Percentiles rank a stretch among this genome's conserved stretches.
Evolutionary conservation across 352 stramenopile genomes (phyloP).

Genomic region (Phytophthora europaea): DNA sequence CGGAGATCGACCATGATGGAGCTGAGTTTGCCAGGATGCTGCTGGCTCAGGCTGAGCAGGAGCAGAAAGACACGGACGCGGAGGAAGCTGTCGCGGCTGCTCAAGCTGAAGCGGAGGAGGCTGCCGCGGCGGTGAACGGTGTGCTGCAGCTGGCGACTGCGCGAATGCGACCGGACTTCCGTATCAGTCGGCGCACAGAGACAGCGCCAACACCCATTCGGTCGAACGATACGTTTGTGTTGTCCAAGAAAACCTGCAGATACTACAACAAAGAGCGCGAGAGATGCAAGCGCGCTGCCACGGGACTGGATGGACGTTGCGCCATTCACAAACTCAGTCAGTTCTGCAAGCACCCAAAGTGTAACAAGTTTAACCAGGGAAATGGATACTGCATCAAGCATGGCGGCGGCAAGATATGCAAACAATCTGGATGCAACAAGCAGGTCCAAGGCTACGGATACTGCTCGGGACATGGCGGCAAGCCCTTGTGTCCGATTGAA

Average conservation of each 20-base stretch:
- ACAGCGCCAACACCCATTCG: constrained; percentile 23
- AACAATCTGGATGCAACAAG: constrained; percentile 81
- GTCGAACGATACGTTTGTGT: constrained; percentile 28
- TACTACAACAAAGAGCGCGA: constrained; percentile 82
- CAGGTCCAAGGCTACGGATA: constrained; percentile 88
- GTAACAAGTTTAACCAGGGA: constrained; percentile 89
- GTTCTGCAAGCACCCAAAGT: constrained; percentile 83
- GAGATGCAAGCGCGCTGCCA: constrained; percentile 69
- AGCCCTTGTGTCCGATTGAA: constrained; percentile 77
- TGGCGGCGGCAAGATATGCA: constrained; percentile 88
- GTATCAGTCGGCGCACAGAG: constrained; percentile 3
- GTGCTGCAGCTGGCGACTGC: constrained; percentile 38
- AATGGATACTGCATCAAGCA: constrained; percentile 90
- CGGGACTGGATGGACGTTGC: constrained; percentile 80
- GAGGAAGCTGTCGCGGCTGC: constrained; percentile 29
- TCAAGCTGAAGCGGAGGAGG: constrained; percentile 34
- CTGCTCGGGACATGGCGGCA: constrained; percentile 86
- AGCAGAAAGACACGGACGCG: constrained; percentile 36
- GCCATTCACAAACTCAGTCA: constrained; percentile 87
- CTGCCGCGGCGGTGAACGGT: constrained; percentile 20
- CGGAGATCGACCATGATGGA: constrained; percentile 77
- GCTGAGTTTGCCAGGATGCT: constrained; percentile 79
- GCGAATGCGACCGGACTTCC: constrained; percentile 19
- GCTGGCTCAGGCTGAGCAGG: constrained; percentile 72
- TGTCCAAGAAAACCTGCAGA: constrained; percentile 60